Percentiles rank a stretch among this genome's conserved stretches.
phyloP scores from a whole-genome alignment of 2,329 filamentous ascomycete species.

The Stachybotrys chlorohalonatus region DNA sequence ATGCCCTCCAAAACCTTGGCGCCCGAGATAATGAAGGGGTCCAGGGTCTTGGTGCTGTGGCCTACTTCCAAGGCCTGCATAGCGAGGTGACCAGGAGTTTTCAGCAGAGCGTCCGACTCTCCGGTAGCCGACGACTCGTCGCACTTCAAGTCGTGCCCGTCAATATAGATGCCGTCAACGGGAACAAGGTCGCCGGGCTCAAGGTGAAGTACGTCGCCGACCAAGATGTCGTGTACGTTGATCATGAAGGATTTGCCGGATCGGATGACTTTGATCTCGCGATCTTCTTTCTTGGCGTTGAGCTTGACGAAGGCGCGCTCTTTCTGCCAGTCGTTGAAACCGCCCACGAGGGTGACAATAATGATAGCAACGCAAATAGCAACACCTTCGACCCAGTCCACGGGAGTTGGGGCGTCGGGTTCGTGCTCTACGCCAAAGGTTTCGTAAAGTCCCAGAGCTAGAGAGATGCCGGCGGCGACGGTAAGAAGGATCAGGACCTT shows the following conservation, averaged over 20 bases:
- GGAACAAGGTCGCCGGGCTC: slow-evolving; percentile 63
- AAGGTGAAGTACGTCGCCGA: slow-evolving; percentile 61
- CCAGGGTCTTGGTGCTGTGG: slow-evolving; percentile 38
- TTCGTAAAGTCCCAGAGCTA: slow-evolving; percentile 63
- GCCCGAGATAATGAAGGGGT: slow-evolving; percentile 56
- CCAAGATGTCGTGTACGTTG: slow-evolving; percentile 57
- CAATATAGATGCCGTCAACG: slow-evolving; percentile 61
- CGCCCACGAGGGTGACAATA: slow-evolving; percentile 55
- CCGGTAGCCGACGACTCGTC: slow-evolving; percentile 68
- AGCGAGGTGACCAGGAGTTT: slow-evolving; percentile 50
- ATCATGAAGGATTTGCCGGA: slow-evolving; percentile 56
- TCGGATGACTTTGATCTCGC: slow-evolving; percentile 56
- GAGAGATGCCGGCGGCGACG: slow-evolving; percentile 57
- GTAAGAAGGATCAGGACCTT: slow-evolving; percentile 64
- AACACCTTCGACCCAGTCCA: slow-evolving; percentile 61
- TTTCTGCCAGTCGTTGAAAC: slow-evolving; percentile 60
- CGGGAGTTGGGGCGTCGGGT: slow-evolving; percentile 43
- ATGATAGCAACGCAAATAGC: slow-evolving; percentile 57
- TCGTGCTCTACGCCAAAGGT: slow-evolving; percentile 44
- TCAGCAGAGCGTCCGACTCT: slow-evolving; percentile 64
- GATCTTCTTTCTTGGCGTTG: slow-evolving; percentile 53
- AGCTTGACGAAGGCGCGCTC: slow-evolving; percentile 56
- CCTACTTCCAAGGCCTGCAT: slow-evolving; percentile 42
- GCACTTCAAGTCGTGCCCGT: slow-evolving; percentile 44
- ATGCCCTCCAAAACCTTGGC: slow-evolving; percentile 43